Percentiles rank a stretch among this genome's conserved stretches.
Conservation (phyloP, 2,329 filamentous ascomycete genomes). For the Ophiostoma montium region DNA sequence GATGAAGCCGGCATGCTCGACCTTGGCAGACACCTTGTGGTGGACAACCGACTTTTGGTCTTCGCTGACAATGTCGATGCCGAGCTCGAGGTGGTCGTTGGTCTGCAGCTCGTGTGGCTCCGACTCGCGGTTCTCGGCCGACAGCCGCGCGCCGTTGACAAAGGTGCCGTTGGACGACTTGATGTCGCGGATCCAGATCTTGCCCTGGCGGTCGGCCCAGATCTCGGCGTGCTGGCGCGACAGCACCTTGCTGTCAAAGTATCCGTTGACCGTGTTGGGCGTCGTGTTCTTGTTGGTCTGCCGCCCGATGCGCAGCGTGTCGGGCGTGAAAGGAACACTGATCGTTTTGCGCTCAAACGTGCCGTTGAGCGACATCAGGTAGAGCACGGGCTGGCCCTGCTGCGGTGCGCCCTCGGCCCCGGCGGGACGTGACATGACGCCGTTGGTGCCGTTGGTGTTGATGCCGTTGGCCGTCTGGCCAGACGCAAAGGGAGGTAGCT, state of each 20-base stretch:
- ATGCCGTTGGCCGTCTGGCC: conserved; percentile 19
- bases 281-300: conserved; percentile 96
- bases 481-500: conserved; percentile 24
- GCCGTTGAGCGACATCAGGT: conserved; percentile 79
- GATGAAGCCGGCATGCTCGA: conserved; percentile 84
- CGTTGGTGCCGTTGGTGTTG: conserved; percentile 25
- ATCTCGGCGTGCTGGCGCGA: conserved; percentile 94
- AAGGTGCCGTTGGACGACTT: conserved; percentile 99
- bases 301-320: conserved; percentile 83
- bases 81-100: conserved; percentile 82
- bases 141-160: conserved; percentile 82
- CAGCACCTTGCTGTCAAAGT: conserved; percentile 95
- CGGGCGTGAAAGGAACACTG: conserved; percentile 81
- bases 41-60: conserved; percentile 98
- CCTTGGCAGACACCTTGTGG: conserved; percentile 93
- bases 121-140: conserved; percentile 88
- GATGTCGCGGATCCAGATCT: conserved; percentile 91
- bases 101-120: conserved; percentile 89
- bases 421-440: conserved; percentile 48
- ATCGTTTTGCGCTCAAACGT: conserved; percentile 98
- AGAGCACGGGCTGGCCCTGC: conserved; percentile 62
- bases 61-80: conserved; percentile 97
- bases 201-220: conserved; percentile 72
- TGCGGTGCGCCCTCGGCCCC: conserved; percentile 37
- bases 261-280: conserved; percentile 81